Conservation (phyloP, 2,329 filamentous ascomycete genomes). For the Colletotrichum navitas region DNA sequence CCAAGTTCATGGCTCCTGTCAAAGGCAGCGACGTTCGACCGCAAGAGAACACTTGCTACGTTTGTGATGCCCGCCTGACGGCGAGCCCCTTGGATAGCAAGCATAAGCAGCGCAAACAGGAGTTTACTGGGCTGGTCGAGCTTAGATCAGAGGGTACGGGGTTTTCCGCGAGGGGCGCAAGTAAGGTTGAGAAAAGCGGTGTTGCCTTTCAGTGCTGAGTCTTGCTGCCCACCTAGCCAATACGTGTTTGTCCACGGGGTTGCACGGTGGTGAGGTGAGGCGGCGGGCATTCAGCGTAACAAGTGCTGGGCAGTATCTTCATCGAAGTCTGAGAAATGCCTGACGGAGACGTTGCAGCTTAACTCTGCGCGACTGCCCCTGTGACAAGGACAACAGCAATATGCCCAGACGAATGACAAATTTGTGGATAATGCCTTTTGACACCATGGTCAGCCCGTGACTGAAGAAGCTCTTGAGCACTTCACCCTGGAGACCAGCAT, state of each 20-base stretch:
- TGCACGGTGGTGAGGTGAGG: background rate
- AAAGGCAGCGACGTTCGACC: constrained; percentile 53
- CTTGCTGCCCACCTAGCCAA: background rate
- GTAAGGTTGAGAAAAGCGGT: constrained; percentile 81
- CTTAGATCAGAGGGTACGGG: constrained; percentile 90
- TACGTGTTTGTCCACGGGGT: no score
- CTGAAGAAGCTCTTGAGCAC: constrained; percentile 86
- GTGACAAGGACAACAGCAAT: constrained; percentile 48
- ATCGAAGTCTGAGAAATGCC: constrained; percentile 8
- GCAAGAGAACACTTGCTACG: constrained; percentile 78
- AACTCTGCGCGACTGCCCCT: constrained; percentile 6
- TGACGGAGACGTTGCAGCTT: constrained; percentile 42
- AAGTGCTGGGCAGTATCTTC: background rate
- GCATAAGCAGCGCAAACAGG: constrained; percentile 59
- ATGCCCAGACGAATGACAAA: constrained; percentile 81
- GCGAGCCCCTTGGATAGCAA: constrained; percentile 59
- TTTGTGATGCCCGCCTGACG: constrained; percentile 85
- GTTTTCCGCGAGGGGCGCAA: constrained; percentile 89
- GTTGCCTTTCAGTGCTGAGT: constrained; percentile 84
- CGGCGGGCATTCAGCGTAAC: background rate
- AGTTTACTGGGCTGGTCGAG: constrained; percentile 80
- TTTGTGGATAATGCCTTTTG: constrained; percentile 83
- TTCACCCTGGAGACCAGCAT: constrained; percentile 81
- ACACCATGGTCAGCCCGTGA: constrained; percentile 88
- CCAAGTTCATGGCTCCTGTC: constrained; percentile 80